These are phyloP conservation scores for Ceriops decandra DNA, from an alignment of 345 rosid genomes.

Conservation along the genomic window DNA sequence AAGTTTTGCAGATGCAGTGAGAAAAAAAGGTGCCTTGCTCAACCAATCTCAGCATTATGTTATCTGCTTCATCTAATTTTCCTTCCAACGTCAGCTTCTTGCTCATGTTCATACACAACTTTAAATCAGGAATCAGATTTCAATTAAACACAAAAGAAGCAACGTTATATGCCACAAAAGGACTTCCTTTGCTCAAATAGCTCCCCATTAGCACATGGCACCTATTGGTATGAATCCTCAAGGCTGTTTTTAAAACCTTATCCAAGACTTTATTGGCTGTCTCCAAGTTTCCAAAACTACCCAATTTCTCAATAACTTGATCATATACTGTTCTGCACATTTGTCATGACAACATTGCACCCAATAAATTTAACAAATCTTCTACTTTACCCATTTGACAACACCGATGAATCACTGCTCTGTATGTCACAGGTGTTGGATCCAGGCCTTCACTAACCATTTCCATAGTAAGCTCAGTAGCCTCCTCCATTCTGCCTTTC, in stretches of 20 bases:
- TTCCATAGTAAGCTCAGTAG: slow-evolving; percentile 52
- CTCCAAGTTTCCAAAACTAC: slow-evolving; percentile 64
- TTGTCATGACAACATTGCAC: slow-evolving; percentile 63
- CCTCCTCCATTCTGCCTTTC: slow-evolving; percentile 65
- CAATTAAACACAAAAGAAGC: slow-evolving; percentile 74
- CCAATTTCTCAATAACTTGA: slow-evolving; percentile 87
- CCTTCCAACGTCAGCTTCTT: slow-evolving; percentile 59
- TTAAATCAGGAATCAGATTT: slow-evolving; percentile 69
- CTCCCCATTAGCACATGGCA: slow-evolving; percentile 72
- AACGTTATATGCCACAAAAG: slow-evolving; percentile 68
- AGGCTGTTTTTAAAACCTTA: slow-evolving; percentile 71
- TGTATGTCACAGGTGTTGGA: slow-evolving; percentile 80
- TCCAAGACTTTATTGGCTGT: slow-evolving; percentile 68
- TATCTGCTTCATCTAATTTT: slow-evolving; percentile 64
- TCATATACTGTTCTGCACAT: slow-evolving; percentile 63
- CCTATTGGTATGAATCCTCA: slow-evolving; percentile 56
- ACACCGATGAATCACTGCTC: slow-evolving; percentile 75
- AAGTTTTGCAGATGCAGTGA: background rate
- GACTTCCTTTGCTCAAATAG: slow-evolving; percentile 51
- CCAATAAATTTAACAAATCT: slow-evolving; percentile 63
- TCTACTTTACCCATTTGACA: slow-evolving; percentile 66
- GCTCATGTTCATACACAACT: slow-evolving; percentile 60
- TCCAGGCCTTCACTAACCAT: slow-evolving; percentile 74
- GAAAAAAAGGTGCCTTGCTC: slow-evolving; percentile 23
- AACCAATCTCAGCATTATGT: slow-evolving; percentile 34